Evolutionary conservation across 305 asterid genomes (phyloP).

Genomic region (Petunia hybrid): DNA sequence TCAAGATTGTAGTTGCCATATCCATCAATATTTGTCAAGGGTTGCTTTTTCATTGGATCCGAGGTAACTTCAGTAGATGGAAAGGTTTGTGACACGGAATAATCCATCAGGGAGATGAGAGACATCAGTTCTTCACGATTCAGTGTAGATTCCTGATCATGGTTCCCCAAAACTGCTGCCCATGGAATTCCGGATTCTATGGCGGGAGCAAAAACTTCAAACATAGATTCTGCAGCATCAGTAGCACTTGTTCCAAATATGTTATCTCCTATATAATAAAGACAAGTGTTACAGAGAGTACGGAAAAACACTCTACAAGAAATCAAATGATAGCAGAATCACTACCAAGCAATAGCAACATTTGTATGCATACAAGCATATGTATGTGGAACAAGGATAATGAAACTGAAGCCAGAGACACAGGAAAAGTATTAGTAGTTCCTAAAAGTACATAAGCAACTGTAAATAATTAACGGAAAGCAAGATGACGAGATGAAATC

Average conservation of each 20-base stretch:
- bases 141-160: conserved; percentile 97
- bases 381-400: neutral
- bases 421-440: neutral
- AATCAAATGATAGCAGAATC: neutral
- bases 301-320: neutral
- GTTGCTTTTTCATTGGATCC: conserved; percentile 40
- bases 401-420: neutral
- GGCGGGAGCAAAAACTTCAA: conserved; percentile 71
- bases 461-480: neutral
- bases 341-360: conserved; percentile 1
- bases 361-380: neutral
- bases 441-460: neutral
- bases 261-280: conserved; percentile 75
- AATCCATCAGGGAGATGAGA: conserved; percentile 94
- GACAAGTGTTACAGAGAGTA: neutral
- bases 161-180: conserved; percentile 97
- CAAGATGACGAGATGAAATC: conserved; percentile 8
- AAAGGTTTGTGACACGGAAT: conserved; percentile 75
- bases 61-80: conserved; percentile 56
- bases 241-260: conserved; percentile 78
- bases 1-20: conserved; percentile 85
- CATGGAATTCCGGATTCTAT: conserved; percentile 77
- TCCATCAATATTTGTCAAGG: conserved; percentile 62
- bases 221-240: conserved; percentile 91
- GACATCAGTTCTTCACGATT: conserved; percentile 88